Evolutionary conservation across 345 rosid species (phyloP).

Genomic region (Citrus maxima): DNA sequence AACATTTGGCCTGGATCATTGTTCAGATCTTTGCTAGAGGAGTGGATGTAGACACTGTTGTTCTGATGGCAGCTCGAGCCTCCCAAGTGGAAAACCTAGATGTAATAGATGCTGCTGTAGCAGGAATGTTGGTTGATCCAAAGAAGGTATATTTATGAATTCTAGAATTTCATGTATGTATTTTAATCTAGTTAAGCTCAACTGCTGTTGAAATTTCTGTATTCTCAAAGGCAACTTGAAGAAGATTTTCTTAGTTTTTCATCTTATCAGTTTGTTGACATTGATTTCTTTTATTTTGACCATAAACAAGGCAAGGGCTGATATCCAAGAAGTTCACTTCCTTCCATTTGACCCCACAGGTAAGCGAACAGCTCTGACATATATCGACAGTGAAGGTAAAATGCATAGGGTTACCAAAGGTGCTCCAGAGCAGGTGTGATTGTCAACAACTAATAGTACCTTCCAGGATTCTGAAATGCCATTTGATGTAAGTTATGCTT

Average conservation of each 20-base stretch:
- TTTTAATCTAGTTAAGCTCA: not conserved
- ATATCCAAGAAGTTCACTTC: constrained; percentile 61
- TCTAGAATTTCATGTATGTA: no score
- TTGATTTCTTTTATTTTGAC: constrained; percentile 6
- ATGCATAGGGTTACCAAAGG: constrained; percentile 70
- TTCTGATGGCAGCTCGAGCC: constrained; percentile 66
- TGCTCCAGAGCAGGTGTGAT: constrained; percentile 57
- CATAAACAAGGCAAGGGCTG: constrained; percentile 40
- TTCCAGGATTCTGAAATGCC: not conserved
- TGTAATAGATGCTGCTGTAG: constrained; percentile 61
- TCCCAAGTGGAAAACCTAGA: constrained; percentile 63
- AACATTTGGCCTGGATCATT: not conserved
- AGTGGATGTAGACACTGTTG: constrained; percentile 39
- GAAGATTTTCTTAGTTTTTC: not conserved
- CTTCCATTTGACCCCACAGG: constrained; percentile 65
- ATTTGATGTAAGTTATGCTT: constrained; percentile 6
- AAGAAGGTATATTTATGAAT: constrained; percentile 35
- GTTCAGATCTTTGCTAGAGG: constrained; percentile 47
- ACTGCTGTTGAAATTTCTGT: not conserved
- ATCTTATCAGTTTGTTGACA: not conserved
- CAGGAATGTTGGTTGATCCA: constrained; percentile 63
- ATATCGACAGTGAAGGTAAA: constrained; percentile 42
- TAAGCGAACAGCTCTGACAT: constrained; percentile 61
- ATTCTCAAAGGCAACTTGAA: not conserved
- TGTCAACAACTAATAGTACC: not conserved